Percentiles rank a stretch among this genome's conserved stretches.
Evolutionary conservation across 2,329 filamentous ascomycete genomes (phyloP).

Genomic region (Pyrenochaeta sp.): DNA sequence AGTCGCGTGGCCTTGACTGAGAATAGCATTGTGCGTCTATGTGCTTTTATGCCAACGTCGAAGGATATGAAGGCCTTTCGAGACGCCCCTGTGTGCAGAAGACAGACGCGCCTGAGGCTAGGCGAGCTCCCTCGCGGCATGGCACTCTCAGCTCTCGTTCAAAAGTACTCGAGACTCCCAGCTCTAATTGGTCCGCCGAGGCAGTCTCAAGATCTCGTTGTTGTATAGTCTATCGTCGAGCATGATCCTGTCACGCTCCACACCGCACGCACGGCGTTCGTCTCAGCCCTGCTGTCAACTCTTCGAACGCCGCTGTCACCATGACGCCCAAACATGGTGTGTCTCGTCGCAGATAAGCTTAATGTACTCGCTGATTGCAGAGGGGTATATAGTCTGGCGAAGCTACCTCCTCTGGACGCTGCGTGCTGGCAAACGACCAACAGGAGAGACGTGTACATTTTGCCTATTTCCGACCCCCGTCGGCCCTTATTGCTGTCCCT

Average conservation of each 20-base stretch:
- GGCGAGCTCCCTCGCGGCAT: conserved; percentile 8
- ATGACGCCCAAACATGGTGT: neutral
- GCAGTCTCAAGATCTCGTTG: conserved; percentile 10
- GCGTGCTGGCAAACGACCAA: conserved; percentile 16
- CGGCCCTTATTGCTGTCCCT: conserved; percentile 18
- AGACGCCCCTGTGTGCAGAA: conserved; percentile 7
- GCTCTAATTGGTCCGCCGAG: conserved; percentile 4
- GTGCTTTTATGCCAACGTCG: neutral
- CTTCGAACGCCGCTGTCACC: neutral
- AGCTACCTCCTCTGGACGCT: conserved; percentile 6
- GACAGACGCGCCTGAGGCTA: conserved; percentile 11
- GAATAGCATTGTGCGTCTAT: conserved; percentile 1
- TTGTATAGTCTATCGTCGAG: conserved; percentile 7
- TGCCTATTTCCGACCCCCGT: conserved; percentile 16
- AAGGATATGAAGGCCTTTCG: conserved; percentile 1
- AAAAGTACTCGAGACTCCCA: neutral
- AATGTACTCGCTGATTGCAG: conserved; percentile 5
- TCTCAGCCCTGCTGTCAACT: conserved; percentile 1
- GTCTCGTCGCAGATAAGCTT: conserved; percentile 10
- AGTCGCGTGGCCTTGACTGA: conserved; percentile 8
- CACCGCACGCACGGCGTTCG: conserved; percentile 14
- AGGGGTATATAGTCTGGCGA: conserved; percentile 14
- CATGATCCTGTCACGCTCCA: conserved; percentile 15
- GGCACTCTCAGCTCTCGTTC: conserved; percentile 9
- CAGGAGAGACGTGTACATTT: conserved; percentile 12